phyloP scores from a whole-genome alignment of 495 filamentous ascomycete species.

The Neurospora sp. region DNA sequence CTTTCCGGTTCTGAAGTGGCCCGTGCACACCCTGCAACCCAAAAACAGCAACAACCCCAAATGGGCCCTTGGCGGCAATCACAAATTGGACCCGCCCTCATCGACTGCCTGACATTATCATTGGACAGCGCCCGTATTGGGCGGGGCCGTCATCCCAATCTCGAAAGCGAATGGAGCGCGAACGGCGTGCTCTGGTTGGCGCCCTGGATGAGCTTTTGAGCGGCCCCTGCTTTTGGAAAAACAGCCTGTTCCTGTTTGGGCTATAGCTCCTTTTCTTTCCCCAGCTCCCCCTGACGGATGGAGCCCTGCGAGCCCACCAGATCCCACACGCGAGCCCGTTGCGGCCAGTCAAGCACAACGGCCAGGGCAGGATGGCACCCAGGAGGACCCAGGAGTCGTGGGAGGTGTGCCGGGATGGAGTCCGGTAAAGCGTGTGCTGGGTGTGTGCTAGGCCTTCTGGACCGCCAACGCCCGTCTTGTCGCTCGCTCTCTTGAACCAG shows the following conservation, averaged over 20 bases:
- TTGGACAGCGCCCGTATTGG: constrained; percentile 5
- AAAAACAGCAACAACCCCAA: background rate
- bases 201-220: background rate
- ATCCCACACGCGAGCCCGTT: background rate
- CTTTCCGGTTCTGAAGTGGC: background rate
- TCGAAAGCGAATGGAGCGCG: background rate
- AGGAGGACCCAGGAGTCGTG: background rate
- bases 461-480: background rate
- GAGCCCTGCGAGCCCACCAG: background rate
- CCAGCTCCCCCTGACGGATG: background rate
- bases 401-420: background rate
- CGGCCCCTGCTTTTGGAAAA: background rate
- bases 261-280: background rate
- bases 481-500: constrained; percentile 3
- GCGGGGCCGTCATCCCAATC: constrained; percentile 16
- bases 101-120: background rate
- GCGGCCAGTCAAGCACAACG: background rate
- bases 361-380: background rate
- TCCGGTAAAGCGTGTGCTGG: background rate
- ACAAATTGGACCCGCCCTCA: constrained; percentile 15
- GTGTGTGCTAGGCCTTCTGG: background rate
- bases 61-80: constrained; percentile 6
- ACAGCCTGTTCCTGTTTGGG: background rate
- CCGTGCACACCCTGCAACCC: background rate
- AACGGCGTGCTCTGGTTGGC: background rate